Evolutionary conservation across 2,329 filamentous ascomycete genomes (phyloP).

Genomic region (Exophiala oligosperma): DNA sequence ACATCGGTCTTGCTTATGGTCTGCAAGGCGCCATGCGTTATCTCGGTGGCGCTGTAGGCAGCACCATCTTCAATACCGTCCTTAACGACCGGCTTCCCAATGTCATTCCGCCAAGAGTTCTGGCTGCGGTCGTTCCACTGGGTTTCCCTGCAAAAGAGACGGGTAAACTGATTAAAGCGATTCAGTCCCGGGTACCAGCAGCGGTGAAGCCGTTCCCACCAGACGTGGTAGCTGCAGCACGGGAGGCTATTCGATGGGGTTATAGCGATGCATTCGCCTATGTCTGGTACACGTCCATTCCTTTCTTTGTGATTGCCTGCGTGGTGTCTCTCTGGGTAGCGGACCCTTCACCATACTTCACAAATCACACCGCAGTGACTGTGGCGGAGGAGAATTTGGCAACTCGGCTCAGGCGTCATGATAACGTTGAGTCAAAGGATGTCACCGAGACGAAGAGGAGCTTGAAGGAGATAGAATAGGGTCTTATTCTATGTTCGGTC

Average conservation of each 20-base stretch:
- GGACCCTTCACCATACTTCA: slow-evolving; percentile 7
- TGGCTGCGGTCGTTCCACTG: neutral
- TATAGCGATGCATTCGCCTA: slow-evolving; percentile 3
- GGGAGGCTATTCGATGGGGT: slow-evolving; percentile 1
- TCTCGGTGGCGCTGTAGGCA: slow-evolving; percentile 2
- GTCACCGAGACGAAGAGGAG: too few species aligned
- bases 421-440: neutral
- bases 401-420: neutral
- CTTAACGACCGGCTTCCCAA: neutral
- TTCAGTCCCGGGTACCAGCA: neutral
- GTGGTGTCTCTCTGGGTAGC: neutral
- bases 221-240: neutral
- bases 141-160: neutral
- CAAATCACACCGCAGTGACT: slow-evolving; percentile 1
- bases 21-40: slow-evolving; percentile 4
- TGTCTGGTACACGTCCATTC: slow-evolving; percentile 2
- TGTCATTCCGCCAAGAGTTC: neutral
- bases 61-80: slow-evolving; percentile 7
- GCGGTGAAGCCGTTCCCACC: neutral
- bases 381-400: neutral
- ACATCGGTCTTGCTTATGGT: slow-evolving; percentile 3
- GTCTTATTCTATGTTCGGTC: too few species aligned
- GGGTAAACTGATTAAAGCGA: slow-evolving; percentile 1
- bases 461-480: too few species aligned
- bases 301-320: slow-evolving; percentile 5